These are phyloP conservation scores for Phialophora macrospora DNA, from an alignment of 2,329 filamentous ascomycete species.

Conservation along the genomic window DNA sequence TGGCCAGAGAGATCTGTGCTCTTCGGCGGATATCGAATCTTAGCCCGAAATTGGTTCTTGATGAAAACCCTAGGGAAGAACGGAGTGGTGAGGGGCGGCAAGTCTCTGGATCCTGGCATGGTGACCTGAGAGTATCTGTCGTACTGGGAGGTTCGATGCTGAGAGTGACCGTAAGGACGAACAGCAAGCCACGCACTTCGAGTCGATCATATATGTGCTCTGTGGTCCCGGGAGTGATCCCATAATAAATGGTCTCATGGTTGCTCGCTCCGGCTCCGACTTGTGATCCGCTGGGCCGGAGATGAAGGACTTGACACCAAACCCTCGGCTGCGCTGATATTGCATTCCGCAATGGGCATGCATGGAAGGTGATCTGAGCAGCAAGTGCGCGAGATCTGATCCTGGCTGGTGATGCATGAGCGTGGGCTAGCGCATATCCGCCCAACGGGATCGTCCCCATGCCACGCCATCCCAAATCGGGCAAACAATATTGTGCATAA, in stretches of 20 bases:
- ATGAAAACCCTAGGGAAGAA: conserved; percentile 35
- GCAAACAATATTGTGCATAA: conserved; percentile 14
- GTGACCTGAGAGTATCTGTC: not conserved
- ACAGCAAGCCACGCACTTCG: too few relatives aligned
- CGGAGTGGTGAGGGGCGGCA: conserved; percentile 33
- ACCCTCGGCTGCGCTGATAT: not conserved
- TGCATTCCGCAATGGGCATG: conserved; percentile 1
- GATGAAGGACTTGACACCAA: not conserved
- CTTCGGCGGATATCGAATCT: conserved; percentile 29
- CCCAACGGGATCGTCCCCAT: too few relatives aligned
- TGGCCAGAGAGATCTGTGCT: conserved; percentile 43
- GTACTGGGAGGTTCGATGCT: not conserved
- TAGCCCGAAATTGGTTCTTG: conserved; percentile 38
- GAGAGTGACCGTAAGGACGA: not conserved
- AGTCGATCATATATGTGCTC: not conserved
- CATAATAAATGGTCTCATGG: not conserved
- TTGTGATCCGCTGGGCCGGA: conserved; percentile 1
- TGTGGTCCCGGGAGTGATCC: not conserved
- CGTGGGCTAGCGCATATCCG: not conserved
- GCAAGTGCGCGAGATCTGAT: too few relatives aligned
- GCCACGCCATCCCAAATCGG: too few relatives aligned
- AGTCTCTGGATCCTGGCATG: conserved; percentile 39
- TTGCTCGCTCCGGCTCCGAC: conserved; percentile 3
- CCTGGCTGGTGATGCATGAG: too few relatives aligned
- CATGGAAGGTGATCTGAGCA: not conserved